Base-by-base conservation (phyloP, 2,329 filamentous ascomycete genomes). In the Penicillium sp. region DNA sequence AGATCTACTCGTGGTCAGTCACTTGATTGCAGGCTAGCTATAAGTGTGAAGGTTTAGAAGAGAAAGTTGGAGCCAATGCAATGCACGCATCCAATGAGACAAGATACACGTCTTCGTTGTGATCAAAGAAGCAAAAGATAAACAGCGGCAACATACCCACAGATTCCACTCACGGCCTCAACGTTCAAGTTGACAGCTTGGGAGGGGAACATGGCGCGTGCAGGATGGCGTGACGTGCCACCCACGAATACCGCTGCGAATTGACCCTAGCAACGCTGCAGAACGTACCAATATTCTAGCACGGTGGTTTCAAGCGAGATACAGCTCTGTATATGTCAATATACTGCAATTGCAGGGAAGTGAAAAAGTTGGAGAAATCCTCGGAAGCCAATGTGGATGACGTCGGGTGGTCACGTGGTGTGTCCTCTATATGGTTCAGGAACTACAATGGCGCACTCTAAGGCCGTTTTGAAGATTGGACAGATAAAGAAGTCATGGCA, bases 151-250 rank as follows among this genome's bases (percentile, higher is more conserved):
- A 46, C 79, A 57, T 67, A 86, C 84, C 85, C 91, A 69, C 85
- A 89, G 56, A 96, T 96, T 39, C 91, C 91, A 55, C 87, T 94
- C 57, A 96, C 82, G 45, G 90, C 89, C 62, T 93, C 87, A 45
- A 95, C 83, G 64, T 95, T 86, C 53, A 96, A 75, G 65, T 86
- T 84, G 47, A 51, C 57, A 29, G 57, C 57, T 48, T 64, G 63
- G 36, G 64, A 59, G 38, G 69, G 67, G 44, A 67, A 64, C 64
- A 67, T 67, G 27, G 31, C 45, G 42, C 31, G 40, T 21, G 45
- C 31, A 25, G 33, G 32, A 33, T 34, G 16, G 25, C 39, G 31
- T 44, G 43, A 42, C 25, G 9, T 28, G 5, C 17, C 36, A 13
- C 14, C 17, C 23, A 28, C 32, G 11, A 26, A 33, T 26, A 19